A percentile compares a stretch with the other conserved stretches of the same genome.
phyloP scores from a whole-genome alignment of 2,329 filamentous ascomycete genomes.

The Xylaria sp. region DNA sequence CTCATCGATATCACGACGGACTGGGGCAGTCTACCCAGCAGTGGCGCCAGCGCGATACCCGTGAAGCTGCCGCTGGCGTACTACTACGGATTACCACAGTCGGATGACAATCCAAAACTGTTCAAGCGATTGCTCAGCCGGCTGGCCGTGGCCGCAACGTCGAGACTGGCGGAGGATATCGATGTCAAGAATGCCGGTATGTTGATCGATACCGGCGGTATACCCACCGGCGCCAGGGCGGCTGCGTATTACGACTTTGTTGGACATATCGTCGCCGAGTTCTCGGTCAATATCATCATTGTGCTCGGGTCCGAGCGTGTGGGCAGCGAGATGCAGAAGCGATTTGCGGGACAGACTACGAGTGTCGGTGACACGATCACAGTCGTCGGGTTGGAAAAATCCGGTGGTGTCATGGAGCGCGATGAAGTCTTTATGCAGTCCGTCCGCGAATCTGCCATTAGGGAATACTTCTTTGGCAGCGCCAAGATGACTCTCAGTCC shows the following conservation, averaged over 20 bases:
- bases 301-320: slow-evolving; percentile 83
- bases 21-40: slow-evolving; percentile 91
- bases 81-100: slow-evolving; percentile 79
- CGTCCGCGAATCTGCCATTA: slow-evolving; percentile 78
- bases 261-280: slow-evolving; percentile 74
- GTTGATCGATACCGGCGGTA: slow-evolving; percentile 84
- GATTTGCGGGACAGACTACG: slow-evolving; percentile 68
- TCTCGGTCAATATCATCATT: slow-evolving; percentile 79
- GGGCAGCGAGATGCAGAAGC: slow-evolving; percentile 76
- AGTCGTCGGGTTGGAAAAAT: slow-evolving; percentile 83
- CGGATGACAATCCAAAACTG: slow-evolving; percentile 76
- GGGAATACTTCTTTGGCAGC: slow-evolving; percentile 95
- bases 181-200: slow-evolving; percentile 78
- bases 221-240: slow-evolving; percentile 57
- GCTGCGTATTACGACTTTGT: slow-evolving; percentile 76
- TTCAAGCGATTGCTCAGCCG: slow-evolving; percentile 80
- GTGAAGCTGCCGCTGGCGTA: slow-evolving; percentile 94
- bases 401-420: slow-evolving; percentile 83
- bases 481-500: slow-evolving; percentile 81
- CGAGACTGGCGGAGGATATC: slow-evolving; percentile 78
- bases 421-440: slow-evolving; percentile 79
- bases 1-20: slow-evolving; percentile 83
- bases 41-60: slow-evolving; percentile 85
- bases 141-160: slow-evolving; percentile 81
- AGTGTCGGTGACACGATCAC: slow-evolving; percentile 73